Evolutionary conservation across 192 early-diverging fungal genomes (phyloP).

Genomic region (Nowakowskiella sp.): DNA sequence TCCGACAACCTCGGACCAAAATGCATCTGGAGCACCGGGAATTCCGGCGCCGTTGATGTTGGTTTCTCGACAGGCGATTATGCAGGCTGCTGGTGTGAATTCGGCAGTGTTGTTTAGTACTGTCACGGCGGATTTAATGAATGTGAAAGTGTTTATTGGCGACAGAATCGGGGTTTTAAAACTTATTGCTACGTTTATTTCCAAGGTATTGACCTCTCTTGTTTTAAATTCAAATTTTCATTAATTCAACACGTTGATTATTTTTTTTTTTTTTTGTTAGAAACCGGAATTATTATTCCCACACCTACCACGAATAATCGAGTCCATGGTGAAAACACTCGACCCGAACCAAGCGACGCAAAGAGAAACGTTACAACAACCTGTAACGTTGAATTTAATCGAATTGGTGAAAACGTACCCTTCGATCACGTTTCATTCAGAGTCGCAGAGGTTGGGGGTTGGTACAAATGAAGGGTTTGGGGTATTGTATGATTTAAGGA

Average conservation of each 20-base stretch:
- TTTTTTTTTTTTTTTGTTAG: slow-evolving; percentile 21
- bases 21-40: not conserved
- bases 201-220: slow-evolving; percentile 43
- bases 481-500: slow-evolving; percentile 74
- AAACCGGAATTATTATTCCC: slow-evolving; percentile 59
- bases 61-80: slow-evolving; percentile 59
- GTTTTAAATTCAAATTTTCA: not conserved
- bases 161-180: slow-evolving; percentile 56
- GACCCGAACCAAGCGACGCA: slow-evolving; percentile 70
- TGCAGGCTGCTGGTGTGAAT: slow-evolving; percentile 60
- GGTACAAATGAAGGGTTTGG: slow-evolving; percentile 67
- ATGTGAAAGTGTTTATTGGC: slow-evolving; percentile 45
- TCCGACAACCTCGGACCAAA: not conserved
- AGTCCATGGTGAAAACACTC: slow-evolving; percentile 72
- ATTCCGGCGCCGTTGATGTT: slow-evolving; percentile 32
- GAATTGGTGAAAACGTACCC: slow-evolving; percentile 56
- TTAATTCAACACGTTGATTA: too few relatives aligned
- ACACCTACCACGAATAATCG: slow-evolving; percentile 54
- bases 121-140: slow-evolving; percentile 62
- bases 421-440: slow-evolving; percentile 63
- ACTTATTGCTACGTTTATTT: slow-evolving; percentile 64
- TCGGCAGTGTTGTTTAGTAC: slow-evolving; percentile 64
- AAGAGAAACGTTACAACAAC: slow-evolving; percentile 58
- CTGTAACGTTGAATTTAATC: slow-evolving; percentile 50
- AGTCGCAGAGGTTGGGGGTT: slow-evolving; percentile 65